A percentile compares a stretch with the other conserved stretches of the same genome.
Evolutionary conservation across 139 green algal species (phyloP).

Genomic region (Coelastrella sp.): DNA sequence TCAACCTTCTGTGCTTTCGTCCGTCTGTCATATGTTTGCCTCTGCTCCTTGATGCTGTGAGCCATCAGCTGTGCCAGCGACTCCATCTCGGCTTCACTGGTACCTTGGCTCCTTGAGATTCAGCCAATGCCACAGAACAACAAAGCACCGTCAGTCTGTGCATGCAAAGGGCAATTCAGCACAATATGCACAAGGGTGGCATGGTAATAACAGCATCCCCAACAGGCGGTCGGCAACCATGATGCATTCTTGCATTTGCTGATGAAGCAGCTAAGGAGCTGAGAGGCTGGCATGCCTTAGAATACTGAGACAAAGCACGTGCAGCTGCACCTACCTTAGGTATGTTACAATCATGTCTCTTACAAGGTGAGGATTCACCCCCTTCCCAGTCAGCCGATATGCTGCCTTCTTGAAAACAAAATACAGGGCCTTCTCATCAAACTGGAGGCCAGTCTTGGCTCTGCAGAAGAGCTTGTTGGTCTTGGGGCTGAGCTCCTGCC

Average conservation of each 20-base stretch:
- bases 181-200: too few species aligned
- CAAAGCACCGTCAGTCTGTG: too few species aligned
- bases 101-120: not conserved
- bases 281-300: too few species aligned
- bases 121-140: too few species aligned
- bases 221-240: too few species aligned
- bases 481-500: constrained; percentile 51
- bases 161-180: too few species aligned
- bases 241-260: not conserved
- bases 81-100: constrained; percentile 75
- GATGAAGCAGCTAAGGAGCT: too few species aligned
- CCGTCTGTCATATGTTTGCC: constrained; percentile 73
- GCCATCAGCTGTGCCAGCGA: constrained; percentile 83
- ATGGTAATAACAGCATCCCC: too few species aligned
- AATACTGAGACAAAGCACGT: too few species aligned
- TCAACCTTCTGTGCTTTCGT: constrained; percentile 71
- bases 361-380: too few species aligned
- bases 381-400: not conserved
- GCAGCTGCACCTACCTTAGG: constrained; percentile 21
- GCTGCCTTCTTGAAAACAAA: constrained; percentile 20
- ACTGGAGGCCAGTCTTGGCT: not conserved
- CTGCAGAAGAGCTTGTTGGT: constrained; percentile 57
- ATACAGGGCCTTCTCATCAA: not conserved
- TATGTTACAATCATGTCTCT: constrained; percentile 75
- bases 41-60: constrained; percentile 74